These are phyloP conservation scores for Akanthomyces uredinophilus DNA, from an alignment of 2,329 filamentous ascomycete genomes.

Conservation along the genomic window DNA sequence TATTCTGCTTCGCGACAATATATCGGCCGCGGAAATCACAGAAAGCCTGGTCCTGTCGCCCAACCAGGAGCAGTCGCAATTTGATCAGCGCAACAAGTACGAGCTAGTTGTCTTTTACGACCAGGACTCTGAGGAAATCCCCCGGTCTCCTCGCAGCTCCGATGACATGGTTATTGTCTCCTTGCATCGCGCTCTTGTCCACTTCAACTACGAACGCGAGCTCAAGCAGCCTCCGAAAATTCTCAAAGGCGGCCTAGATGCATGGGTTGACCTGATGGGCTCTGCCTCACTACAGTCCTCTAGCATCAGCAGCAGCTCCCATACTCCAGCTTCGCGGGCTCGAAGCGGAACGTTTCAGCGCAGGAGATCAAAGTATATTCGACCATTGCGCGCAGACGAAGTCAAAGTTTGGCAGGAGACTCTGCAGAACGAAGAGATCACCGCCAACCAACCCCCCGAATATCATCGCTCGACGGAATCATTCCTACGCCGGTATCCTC, in stretches of 20 bases:
- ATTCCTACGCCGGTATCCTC: conserved; percentile 76
- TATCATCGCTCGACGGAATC: conserved; percentile 74
- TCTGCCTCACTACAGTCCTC: conserved; percentile 52
- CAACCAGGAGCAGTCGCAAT: conserved; percentile 68
- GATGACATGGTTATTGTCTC: conserved; percentile 58
- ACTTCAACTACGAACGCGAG: conserved; percentile 77
- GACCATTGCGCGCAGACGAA: conserved; percentile 74
- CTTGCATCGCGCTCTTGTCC: conserved; percentile 72
- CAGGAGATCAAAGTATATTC: conserved; percentile 44
- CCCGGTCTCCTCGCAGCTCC: conserved; percentile 27
- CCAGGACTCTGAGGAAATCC: conserved; percentile 54
- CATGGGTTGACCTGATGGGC: conserved; percentile 83
- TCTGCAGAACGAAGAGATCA: conserved; percentile 59
- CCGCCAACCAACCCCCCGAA: conserved; percentile 41
- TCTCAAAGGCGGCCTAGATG: conserved; percentile 74
- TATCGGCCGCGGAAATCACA: conserved; percentile 56
- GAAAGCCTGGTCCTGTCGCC: conserved; percentile 69
- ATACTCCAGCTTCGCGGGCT: conserved; percentile 25
- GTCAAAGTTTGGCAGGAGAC: conserved; percentile 75
- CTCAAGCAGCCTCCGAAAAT: conserved; percentile 70
- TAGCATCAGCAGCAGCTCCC: conserved; percentile 11
- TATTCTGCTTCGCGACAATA: conserved; percentile 63
- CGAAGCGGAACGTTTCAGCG: conserved; percentile 28
- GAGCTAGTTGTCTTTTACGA: conserved; percentile 93
- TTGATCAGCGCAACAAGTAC: conserved; percentile 67